These are phyloP conservation scores for Acorus gramineus DNA, from an alignment of 106 monocot species.

Conservation along the genomic window DNA sequence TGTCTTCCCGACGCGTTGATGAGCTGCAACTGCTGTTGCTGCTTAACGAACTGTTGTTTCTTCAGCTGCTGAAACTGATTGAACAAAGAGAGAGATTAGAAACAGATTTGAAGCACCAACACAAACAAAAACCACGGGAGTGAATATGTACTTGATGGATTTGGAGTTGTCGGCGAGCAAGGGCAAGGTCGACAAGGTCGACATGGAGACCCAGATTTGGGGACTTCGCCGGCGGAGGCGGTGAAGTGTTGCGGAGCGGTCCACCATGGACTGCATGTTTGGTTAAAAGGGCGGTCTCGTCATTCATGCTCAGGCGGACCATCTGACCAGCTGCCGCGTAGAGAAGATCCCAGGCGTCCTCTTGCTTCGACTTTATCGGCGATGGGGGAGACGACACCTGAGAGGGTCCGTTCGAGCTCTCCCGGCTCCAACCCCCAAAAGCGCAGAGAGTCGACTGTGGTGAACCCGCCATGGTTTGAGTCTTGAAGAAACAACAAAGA, in stretches of 20 bases:
- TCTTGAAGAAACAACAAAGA: neutral
- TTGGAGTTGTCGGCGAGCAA: slow-evolving; percentile 32
- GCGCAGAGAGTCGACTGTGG: slow-evolving; percentile 11
- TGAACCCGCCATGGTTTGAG: neutral
- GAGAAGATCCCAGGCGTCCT: slow-evolving; percentile 39
- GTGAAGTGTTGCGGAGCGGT: neutral
- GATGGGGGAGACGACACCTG: slow-evolving; percentile 32
- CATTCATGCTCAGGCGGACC: slow-evolving; percentile 15
- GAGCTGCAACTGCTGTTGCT: neutral
- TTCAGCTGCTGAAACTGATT: slow-evolving; percentile 41
- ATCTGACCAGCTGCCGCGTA: slow-evolving; percentile 44
- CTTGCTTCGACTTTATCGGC: slow-evolving; percentile 8
- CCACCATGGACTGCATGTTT: neutral
- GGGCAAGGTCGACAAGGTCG: neutral
- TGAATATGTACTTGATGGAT: slow-evolving; percentile 20
- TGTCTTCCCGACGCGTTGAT: no score
- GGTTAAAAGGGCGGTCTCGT: neutral
- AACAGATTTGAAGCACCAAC: neutral
- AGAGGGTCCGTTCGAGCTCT: slow-evolving; percentile 15
- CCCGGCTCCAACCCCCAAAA: neutral
- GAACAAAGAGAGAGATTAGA: neutral
- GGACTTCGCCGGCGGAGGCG: slow-evolving; percentile 1
- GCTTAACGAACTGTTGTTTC: slow-evolving; percentile 27
- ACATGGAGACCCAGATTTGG: neutral
- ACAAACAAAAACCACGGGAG: neutral